phyloP scores from a whole-genome alignment of 2,329 filamentous ascomycete species.

The Epichloe gansuensis region DNA sequence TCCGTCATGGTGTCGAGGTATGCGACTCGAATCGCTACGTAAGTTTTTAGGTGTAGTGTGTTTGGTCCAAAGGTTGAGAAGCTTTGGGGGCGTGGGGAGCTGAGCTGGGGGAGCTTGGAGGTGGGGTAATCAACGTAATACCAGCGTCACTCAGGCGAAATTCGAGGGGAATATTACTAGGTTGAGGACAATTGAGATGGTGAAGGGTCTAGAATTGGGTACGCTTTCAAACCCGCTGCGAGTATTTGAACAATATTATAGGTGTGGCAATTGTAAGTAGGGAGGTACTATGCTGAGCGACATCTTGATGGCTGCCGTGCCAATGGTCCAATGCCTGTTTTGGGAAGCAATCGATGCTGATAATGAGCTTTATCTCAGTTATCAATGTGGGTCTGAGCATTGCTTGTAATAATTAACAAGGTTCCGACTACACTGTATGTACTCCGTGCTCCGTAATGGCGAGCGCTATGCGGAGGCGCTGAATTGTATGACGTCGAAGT shows the following conservation, averaged over 20 bases:
- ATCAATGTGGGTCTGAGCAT: neutral
- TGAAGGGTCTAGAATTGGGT: neutral
- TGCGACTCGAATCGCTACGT: too few species aligned
- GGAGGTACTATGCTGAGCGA: neutral
- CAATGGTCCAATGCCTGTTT: neutral
- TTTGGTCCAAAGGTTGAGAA: neutral
- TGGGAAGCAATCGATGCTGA: neutral
- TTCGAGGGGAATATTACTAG: too few species aligned
- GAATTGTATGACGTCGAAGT: conserved; percentile 3
- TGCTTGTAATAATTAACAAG: neutral
- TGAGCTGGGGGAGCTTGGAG: neutral
- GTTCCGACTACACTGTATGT: neutral
- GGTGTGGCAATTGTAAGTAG: neutral
- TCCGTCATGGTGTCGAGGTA: conserved; percentile 3
- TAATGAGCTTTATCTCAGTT: neutral
- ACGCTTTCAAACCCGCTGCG: neutral
- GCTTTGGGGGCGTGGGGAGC: neutral
- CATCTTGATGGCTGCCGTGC: neutral
- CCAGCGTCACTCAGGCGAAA: neutral
- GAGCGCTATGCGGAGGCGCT: neutral
- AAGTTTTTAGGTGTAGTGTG: neutral
- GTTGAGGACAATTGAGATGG: neutral
- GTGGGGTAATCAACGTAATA: neutral
- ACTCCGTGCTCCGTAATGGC: neutral
- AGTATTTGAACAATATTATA: neutral